These are phyloP conservation scores for Aspergillus olivimuriae DNA, from an alignment of 495 filamentous ascomycete species.

Conservation along the genomic window DNA sequence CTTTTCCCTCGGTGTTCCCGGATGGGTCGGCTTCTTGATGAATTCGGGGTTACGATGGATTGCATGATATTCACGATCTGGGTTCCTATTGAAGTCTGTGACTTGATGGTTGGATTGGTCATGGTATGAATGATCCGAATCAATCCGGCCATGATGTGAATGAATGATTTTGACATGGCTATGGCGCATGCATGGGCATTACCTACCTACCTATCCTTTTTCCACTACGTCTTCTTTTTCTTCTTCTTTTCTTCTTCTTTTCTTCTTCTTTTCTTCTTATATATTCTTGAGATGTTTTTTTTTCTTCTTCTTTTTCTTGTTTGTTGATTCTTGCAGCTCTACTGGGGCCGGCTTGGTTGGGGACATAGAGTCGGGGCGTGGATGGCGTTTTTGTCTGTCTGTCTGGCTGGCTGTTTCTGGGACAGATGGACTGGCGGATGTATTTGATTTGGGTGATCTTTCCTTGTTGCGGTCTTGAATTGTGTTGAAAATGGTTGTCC, in stretches of 20 bases:
- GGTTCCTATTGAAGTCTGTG: too few relatives aligned
- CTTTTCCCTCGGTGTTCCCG: constrained; percentile 11
- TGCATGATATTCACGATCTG: constrained; percentile 29
- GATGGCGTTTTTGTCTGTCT: constrained; percentile 1
- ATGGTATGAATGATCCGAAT: neutral
- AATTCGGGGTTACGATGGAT: constrained; percentile 21
- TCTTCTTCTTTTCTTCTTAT: neutral
- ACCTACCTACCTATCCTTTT: neutral
- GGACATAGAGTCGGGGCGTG: constrained; percentile 6
- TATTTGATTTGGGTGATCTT: too few relatives aligned
- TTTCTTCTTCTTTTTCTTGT: neutral
- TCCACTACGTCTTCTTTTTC: constrained; percentile 1
- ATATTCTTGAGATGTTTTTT: neutral
- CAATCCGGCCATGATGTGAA: neutral
- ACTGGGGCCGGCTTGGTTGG: constrained; percentile 1
- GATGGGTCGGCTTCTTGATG: constrained; percentile 15
- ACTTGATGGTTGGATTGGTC: too few relatives aligned
- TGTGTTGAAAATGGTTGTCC: too few relatives aligned
- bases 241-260: constrained; percentile 1
- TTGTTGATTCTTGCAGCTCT: neutral
- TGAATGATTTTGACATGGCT: neutral
- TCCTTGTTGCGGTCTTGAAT: neutral
- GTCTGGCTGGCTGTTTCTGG: too few relatives aligned
- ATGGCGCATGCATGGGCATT: neutral
- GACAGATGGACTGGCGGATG: too few relatives aligned